Percentiles rank a stretch among this genome's conserved stretches.
Conservation (phyloP, 495 filamentous ascomycete genomes). For the Xylaria scruposa region DNA sequence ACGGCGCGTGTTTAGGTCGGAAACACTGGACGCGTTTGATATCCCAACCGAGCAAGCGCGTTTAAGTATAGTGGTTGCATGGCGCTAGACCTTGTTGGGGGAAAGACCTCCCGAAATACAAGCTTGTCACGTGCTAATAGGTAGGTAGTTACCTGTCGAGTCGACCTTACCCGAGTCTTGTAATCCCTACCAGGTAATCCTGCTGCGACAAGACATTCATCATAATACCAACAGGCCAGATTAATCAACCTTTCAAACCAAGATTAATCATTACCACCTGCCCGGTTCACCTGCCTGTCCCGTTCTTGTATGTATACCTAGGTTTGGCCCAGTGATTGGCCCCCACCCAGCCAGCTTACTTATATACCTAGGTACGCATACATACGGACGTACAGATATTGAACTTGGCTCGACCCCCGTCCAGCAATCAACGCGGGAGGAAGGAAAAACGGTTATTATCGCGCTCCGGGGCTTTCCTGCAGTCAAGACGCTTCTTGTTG, state of each 20-base stretch:
- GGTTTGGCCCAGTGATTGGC: background rate
- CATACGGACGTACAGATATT: no score
- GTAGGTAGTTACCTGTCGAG: no score
- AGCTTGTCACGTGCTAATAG: no score
- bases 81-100: constrained; percentile 8
- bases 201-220: no score
- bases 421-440: no score
- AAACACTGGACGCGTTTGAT: constrained; percentile 14
- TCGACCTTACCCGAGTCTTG: no score
- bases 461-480: constrained; percentile 29
- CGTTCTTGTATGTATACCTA: no score
- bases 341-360: background rate
- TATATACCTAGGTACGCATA: no score
- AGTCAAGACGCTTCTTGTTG: constrained; percentile 24
- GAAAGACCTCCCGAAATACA: background rate
- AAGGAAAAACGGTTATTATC: background rate
- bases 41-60: constrained; percentile 29
- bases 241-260: background rate
- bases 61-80: constrained; percentile 40
- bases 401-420: background rate
- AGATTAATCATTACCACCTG: background rate
- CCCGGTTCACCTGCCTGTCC: background rate
- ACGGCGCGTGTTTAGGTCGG: background rate
- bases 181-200: no score
- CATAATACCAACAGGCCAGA: no score